Evolutionary conservation across 1,139 yeast genomes (phyloP), one percentile per base, ranked within the genome.

Genomic region (Hanseniaspora sp.): DNA sequence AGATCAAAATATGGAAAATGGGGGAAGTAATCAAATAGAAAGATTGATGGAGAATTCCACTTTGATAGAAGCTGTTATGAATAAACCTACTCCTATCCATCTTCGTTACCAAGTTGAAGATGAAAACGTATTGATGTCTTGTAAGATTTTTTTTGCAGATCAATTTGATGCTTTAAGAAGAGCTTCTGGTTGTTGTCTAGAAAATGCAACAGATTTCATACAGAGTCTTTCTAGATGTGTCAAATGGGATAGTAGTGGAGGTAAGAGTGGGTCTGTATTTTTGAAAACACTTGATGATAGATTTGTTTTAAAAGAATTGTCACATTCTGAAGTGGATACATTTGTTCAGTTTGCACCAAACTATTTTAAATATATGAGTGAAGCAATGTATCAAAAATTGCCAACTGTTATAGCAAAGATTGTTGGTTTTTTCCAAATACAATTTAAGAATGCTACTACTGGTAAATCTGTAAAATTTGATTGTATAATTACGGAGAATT

Each of bases 211-310:
- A 5, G 78, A 78, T 60, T 92, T 83, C 61, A 79, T 92, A 43
- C 96, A 88, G 66, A 87, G 96, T 67, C 75, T 94, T 55, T 83
- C 96, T 13, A 71, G 98, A 58, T 92, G 99, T 69, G 79, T 88
- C 35, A 86, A 88, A 65, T 94, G 97, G 97, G 92, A 92, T 63
- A 84, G 95, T 0, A 79, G 83, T 46, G 99, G 99, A 40, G 99
- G 99, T 44, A 92, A 92, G 66, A 86, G 95, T 67, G 97, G 97
- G 0, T 86, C 96, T 1, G 87, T 88, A 18, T 94, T 94, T 67
- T 72, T 94, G 68, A 94, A 92, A 64, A 94, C 98, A 0, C 64
- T 86, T 53, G 98, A 94, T 68, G 87, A 90, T 64, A 71, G 97
- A 57, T 80, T 90, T 60, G 86, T 94, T 54, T 82, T 94, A 46